Evolutionary conservation across 345 rosid species (phyloP), one percentile per base, ranked within the genome.

Genomic region (Trapa bicornis): DNA sequence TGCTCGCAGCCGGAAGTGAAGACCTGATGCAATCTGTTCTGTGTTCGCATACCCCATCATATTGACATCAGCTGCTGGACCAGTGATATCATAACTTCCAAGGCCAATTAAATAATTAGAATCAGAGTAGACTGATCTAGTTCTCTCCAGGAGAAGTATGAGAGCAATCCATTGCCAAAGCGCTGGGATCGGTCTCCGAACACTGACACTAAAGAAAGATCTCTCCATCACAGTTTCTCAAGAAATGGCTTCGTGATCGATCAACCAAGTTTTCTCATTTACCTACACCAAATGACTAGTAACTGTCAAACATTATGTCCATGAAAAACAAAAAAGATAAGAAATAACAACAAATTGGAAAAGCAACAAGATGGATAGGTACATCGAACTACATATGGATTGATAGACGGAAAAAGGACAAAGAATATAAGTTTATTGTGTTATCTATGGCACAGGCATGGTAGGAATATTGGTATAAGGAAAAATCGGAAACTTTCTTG

Each of bases 21-120:
- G 45, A 41, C 99, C 97, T 0, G 96, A 86, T 11, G 96, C 77
- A 54, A 77, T 76, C 82, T 94, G 99, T 41, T 86, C 97, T 57
- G 77, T 77, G 69, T 89, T 85, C 57, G 99, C 96, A 73, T 87
- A 94, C 14, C 97, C 99, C 99, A 94, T 94, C 97, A 94, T 87
- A 70, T 91, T 94, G 12, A 94, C 99, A 83, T 94, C 96, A 60
- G 99, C 97, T 0, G 96, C 99, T 1, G 97, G 99, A 61, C 97
- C 96, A n/a, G 96, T 89, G 65, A 94, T 91, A 84, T 94, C 99
- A 70, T 91, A 91, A 85, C 93, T 94, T 70, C 99, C 97, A 16
- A 94, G 76, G 56, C 99, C 99, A 65, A 89, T 80, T 79, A 94
- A 73, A 78, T 91, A 87, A 63, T 83, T 76, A 65, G 88, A 84